Evolutionary conservation across 495 filamentous ascomycete genomes (phyloP).

Genomic region (Trichoderma virens): DNA sequence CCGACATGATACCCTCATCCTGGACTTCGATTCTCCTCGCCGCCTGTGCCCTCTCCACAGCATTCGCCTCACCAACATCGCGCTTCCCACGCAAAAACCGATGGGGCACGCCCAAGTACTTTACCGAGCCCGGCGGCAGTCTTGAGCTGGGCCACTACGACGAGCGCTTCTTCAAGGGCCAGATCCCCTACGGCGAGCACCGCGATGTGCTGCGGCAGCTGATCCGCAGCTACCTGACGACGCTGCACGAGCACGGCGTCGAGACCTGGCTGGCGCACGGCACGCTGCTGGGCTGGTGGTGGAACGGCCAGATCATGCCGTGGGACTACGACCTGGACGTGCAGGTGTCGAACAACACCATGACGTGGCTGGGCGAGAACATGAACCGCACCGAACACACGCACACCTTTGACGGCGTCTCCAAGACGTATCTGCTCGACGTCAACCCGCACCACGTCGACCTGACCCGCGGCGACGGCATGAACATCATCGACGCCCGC

Average conservation of each 20-base stretch:
- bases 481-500: conserved; percentile 78
- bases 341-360: conserved; percentile 59
- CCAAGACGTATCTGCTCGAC: conserved; percentile 61
- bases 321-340: conserved; percentile 90
- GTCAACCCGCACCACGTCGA: conserved; percentile 63
- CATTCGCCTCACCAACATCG: not conserved
- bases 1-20: not conserved
- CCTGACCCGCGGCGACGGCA: conserved; percentile 53
- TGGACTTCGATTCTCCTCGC: not conserved
- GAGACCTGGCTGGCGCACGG: conserved; percentile 89
- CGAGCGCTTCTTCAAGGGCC: conserved; percentile 53
- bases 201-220: conserved; percentile 57
- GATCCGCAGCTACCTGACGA: conserved; percentile 64
- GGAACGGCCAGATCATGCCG: conserved; percentile 75
- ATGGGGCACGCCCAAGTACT: conserved; percentile 32
- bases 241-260: conserved; percentile 52
- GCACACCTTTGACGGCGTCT: conserved; percentile 33
- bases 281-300: conserved; percentile 85
- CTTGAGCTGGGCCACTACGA: conserved; percentile 64
- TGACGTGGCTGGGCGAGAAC: conserved; percentile 51
- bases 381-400: conserved; percentile 59
- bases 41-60: not conserved
- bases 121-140: conserved; percentile 49
- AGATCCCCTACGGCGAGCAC: conserved; percentile 56
- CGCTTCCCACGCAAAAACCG: not conserved